These are phyloP conservation scores for Alternaria burnsii DNA, from an alignment of 2,329 filamentous ascomycete species.

Conservation along the genomic window DNA sequence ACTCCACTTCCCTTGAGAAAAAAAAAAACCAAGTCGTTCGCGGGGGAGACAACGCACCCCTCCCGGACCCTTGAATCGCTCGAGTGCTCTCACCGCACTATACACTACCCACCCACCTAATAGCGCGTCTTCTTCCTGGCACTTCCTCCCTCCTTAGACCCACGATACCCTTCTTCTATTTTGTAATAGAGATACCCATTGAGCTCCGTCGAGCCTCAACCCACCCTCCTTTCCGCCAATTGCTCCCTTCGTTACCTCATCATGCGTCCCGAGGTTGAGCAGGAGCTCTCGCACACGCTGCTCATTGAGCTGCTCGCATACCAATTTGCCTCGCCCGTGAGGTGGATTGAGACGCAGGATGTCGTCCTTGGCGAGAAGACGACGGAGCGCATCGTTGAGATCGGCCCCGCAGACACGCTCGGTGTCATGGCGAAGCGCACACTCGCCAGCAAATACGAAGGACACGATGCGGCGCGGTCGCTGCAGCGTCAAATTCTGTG, in stretches of 20 bases:
- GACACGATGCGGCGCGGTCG: slow-evolving; percentile 95
- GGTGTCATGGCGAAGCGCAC: slow-evolving; percentile 98
- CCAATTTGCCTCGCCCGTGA: slow-evolving; percentile 97
- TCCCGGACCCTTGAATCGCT: slow-evolving; percentile 24
- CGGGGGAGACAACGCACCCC: slow-evolving; percentile 19
- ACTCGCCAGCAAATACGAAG: slow-evolving; percentile 95
- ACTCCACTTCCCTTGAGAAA: slow-evolving; percentile 11
- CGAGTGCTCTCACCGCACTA: slow-evolving; percentile 21
- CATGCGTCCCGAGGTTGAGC: slow-evolving; percentile 99
- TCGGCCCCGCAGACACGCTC: slow-evolving; percentile 95
- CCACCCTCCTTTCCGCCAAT: slow-evolving; percentile 15
- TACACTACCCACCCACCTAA: slow-evolving; percentile 18
- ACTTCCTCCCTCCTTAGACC: slow-evolving; percentile 25
- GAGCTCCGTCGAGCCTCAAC: slow-evolving; percentile 36
- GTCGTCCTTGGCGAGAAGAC: slow-evolving; percentile 96
- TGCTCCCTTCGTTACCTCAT: slow-evolving; percentile 45
- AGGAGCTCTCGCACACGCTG: slow-evolving; percentile 97
- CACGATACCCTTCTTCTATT: slow-evolving; percentile 31
- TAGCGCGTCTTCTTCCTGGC: slow-evolving; percentile 27
- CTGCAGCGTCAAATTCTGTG: slow-evolving; percentile 97
- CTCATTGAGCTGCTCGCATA: slow-evolving; percentile 99
- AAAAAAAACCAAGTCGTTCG: slow-evolving; percentile 15
- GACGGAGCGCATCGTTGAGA: slow-evolving; percentile 96
- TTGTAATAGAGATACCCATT: slow-evolving; percentile 37
- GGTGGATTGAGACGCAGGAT: slow-evolving; percentile 99